These are phyloP conservation scores for Ramaria sp. DNA, from an alignment of 768 basidiomycete species.

Conservation along the genomic window DNA sequence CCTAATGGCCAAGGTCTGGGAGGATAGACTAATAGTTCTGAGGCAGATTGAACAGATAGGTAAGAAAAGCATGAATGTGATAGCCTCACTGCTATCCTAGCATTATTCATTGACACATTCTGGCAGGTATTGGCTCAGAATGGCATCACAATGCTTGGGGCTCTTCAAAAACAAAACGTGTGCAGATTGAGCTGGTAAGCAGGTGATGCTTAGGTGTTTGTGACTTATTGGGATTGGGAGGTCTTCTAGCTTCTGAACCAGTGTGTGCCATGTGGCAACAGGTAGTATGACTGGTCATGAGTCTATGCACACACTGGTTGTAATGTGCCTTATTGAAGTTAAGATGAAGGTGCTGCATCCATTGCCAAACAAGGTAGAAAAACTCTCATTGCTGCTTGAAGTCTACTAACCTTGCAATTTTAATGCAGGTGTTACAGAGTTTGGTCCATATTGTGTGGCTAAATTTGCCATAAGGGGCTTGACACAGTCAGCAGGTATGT, in stretches of 20 bases:
- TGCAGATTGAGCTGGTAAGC: constrained; percentile 52
- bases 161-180: constrained; percentile 44
- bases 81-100: not conserved
- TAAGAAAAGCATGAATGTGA: constrained; percentile 44
- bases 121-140: constrained; percentile 63
- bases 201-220: not conserved
- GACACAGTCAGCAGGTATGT: too few relatives aligned
- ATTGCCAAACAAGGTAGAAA: too few relatives aligned
- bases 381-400: too few relatives aligned
- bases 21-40: constrained; percentile 74
- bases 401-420: too few relatives aligned
- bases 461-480: too few relatives aligned
- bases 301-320: too few relatives aligned
- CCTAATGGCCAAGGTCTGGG: constrained; percentile 82
- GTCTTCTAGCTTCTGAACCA: constrained; percentile 58
- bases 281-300: too few relatives aligned
- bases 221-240: not conserved
- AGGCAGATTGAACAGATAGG: constrained; percentile 87
- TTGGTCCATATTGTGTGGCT: too few relatives aligned
- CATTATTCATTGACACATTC: not conserved
- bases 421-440: too few relatives aligned
- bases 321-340: too few relatives aligned
- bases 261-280: constrained; percentile 68
- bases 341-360: too few relatives aligned
- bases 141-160: constrained; percentile 53